A percentile compares a stretch with the other conserved stretches of the same genome.
phyloP scores from a whole-genome alignment of 352 stramenopile species.

The Pythium phragmiticola region DNA sequence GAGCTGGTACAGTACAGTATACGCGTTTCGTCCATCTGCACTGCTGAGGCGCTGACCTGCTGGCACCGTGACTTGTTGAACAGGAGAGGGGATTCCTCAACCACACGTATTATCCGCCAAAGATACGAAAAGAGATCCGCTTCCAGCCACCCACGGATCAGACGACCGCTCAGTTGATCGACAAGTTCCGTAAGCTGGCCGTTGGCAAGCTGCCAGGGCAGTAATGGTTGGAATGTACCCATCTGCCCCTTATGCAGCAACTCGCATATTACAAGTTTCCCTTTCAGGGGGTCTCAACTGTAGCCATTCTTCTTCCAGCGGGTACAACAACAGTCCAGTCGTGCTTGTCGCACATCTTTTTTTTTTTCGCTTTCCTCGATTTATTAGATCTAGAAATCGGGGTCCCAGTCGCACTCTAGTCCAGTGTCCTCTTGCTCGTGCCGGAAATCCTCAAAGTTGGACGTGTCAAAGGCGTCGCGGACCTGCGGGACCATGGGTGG shows the following conservation, averaged over 20 bases:
- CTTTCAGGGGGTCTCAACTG: background rate
- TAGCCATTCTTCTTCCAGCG: background rate
- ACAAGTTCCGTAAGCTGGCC: conserved; percentile 82
- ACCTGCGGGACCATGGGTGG: conserved; percentile 75
- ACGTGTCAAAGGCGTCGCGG: conserved; percentile 73
- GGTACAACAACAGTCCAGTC: background rate
- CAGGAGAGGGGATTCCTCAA: conserved; percentile 56
- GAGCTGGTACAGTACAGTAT: conserved; percentile 1
- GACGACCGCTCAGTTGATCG: conserved; percentile 67
- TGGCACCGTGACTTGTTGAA: background rate
- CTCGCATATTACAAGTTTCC: background rate
- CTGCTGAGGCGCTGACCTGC: background rate
- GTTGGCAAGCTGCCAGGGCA: conserved; percentile 54
- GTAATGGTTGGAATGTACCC: background rate
- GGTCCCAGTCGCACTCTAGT: conserved; percentile 69
- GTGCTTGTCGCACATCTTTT: background rate
- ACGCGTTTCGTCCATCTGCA: background rate
- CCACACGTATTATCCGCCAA: conserved; percentile 50
- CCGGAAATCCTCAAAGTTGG: conserved; percentile 79
- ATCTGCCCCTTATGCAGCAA: conserved; percentile 3
- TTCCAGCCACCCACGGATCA: conserved; percentile 56
- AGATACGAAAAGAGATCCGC: conserved; percentile 43
- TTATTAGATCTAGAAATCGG: conserved; percentile 48
- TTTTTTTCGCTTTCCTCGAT: background rate
- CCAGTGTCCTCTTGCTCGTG: conserved; percentile 65